Base-by-base conservation (phyloP, 176 grass and related monocot species). In the Carex cristatella region DNA sequence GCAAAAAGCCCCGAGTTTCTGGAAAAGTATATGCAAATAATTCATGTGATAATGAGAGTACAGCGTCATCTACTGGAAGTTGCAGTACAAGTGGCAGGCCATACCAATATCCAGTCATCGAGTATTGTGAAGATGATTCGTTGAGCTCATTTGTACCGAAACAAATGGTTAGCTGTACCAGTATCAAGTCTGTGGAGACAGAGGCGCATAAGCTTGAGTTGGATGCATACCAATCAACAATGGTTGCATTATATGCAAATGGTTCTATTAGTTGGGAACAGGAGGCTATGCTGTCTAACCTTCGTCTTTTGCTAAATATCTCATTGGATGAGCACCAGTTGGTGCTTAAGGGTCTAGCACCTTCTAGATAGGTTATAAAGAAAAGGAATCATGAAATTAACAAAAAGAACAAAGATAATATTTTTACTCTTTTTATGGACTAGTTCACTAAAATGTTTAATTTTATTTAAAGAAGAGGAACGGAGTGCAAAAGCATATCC, bases 221-320 rank as follows among this genome's bases (percentile, higher is more conserved):
- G 85, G 89, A 93, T 93, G 95, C 92, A 16, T 98, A 93, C 75
- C 86, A 89, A 88, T 85, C 95, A 86, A 94, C 87, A 46, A 83
- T 98, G 93, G 89, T 85, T 72, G 95, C 86, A 46, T 86, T 94
- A 79, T 92, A 94, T 91, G 86, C 85, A 86, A 94, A 84, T 91
- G 93, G 95, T 61, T 90, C 92, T 84, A 87, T 98, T 86, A 98
- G 92, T 82, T 98, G 95, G 95, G 95, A 98, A 76, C 95, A 91
- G 84, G 93, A 98, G 85, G 88, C 93, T 75, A 82, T 98, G 83
- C 79, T 98, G 88, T 93, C 93, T 88, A 93, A 98, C 89, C 86
- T 98, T 59, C 94, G 95, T 79, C 83, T 91, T 88, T 89, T 86
- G 73, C 57, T 98, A 88, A 98, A 98, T 84, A 95, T 98, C 65